Evolutionary conservation across 1,284 basidiomycete genomes (phyloP), one percentile per base, ranked within the genome.

Genomic region (Sporisorium iseilematis-ciliati): DNA sequence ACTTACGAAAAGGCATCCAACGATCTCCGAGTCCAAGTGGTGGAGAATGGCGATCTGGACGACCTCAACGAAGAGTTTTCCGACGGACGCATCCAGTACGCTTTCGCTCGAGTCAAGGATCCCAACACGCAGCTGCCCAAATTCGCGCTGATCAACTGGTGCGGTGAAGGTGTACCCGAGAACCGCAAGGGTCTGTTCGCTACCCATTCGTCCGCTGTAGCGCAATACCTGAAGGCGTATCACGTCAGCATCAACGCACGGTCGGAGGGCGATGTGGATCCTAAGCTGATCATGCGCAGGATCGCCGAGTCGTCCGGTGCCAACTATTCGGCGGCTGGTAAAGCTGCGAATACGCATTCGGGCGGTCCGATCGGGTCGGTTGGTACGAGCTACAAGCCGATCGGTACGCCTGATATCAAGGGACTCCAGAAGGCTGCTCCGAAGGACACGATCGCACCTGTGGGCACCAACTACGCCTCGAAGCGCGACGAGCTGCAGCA

Each of bases 31-130:
- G 92, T 97, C 11, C 93, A 95, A 85, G 89, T 89, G 1, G 92
- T 91, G 2, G 80, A 70, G 16, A 75, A 80, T 7, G 83, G 82
- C 52, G 93, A 94, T 0, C 88, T 99, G 12, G 93, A 96, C 73
- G 95, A 96, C 82, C 88, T 97, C 20, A 90, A 92, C 81, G 95
- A 97, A 74, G 95, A 97, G 86, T 97, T 97, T 86, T 92, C 91
- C 46, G 95, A 97, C 85, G 95, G 94, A 69, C 89, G 93, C 78
- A 95, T 97, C 60, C 94, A 97, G 86, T 99, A 96, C 84, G 96
- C 94, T 11, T 97, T 97, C 82, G 91, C 89, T 4, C 89, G 93
- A 65, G 94, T 98, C 43, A 90, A 90, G 68, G 96, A 98, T 86
- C 91, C 92, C 43, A 94, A 95, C 91, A 92, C 91, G 82, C 88